These are phyloP conservation scores for Diplodia seriata DNA, from an alignment of 2,329 filamentous ascomycete species.

Conservation along the genomic window DNA sequence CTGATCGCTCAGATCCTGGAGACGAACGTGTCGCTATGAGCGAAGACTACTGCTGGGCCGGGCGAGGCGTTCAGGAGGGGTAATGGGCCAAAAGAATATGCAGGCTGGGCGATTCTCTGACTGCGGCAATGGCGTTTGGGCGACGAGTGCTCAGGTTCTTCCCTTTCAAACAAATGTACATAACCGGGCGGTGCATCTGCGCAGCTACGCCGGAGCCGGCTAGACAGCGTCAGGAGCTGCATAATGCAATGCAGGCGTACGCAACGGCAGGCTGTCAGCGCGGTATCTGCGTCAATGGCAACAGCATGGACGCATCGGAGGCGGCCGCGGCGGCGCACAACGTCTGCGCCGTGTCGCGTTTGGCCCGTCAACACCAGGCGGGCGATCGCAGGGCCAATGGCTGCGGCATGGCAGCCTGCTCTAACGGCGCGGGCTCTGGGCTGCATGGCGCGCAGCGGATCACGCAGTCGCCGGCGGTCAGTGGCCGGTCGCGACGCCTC, in stretches of 20 bases:
- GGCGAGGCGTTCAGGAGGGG: slow-evolving; percentile 22
- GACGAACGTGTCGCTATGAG: slow-evolving; percentile 31
- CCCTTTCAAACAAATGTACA: not conserved
- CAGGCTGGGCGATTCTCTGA: not conserved
- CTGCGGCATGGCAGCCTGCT: not conserved
- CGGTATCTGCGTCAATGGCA: not conserved
- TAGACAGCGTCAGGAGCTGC: not conserved
- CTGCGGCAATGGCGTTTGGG: slow-evolving; percentile 17
- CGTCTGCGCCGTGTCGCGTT: not conserved
- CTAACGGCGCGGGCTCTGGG: not conserved
- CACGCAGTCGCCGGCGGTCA: slow-evolving; percentile 18
- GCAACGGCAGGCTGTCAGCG: slow-evolving; percentile 4
- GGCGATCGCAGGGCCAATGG: slow-evolving; percentile 12
- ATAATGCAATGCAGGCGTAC: slow-evolving; percentile 21
- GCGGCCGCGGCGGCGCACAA: slow-evolving; percentile 2
- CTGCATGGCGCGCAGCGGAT: slow-evolving; percentile 26
- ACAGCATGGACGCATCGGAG: not conserved
- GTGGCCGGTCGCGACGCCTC: slow-evolving; percentile 3
- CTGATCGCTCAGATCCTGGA: slow-evolving; percentile 51
- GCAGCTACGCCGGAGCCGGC: not conserved
- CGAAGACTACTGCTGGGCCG: not conserved
- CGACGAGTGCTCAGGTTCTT: not conserved
- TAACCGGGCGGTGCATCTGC: not conserved
- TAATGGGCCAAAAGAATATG: slow-evolving; percentile 15
- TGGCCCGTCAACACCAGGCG: slow-evolving; percentile 14